Evolutionary conservation across 2,329 filamentous ascomycete species (phyloP), one percentile per base, ranked within the genome.

Genomic region (Ophiostoma sp.): DNA sequence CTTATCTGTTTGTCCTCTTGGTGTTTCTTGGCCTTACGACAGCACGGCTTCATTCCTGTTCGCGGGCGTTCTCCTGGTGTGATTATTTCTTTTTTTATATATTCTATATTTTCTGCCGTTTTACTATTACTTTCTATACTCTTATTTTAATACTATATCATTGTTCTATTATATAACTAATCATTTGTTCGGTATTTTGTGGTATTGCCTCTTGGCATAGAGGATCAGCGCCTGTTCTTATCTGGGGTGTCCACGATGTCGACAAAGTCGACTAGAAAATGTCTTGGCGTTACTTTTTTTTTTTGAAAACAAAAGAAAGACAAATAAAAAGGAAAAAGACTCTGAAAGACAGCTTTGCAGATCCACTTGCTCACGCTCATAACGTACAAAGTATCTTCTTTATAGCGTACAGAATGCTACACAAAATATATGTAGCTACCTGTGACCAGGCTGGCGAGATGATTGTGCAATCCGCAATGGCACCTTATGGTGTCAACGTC

Each of bases 1-100:
- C 58, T 42, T 63, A 63, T 63, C 60, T 63, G 60, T 63, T 63
- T 63, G 40, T 42, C 60, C 60, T 63, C 38, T 63, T 63, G 40
- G 16, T 14, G 38, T 18, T 41, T 18, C 60, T 63, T 63, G 60
- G 60, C 60, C 58, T 41, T 60, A 27, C 27, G 36, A 60, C 55
- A 38, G 27, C 27, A 41, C 36, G 55, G 38, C 36, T 40, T 40
- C 27, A 40, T 60, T 60, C 27, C 55, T 40, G 9, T 60, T 38
- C 18, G n/a, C 11, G 52, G 18, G 18, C 18, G 4, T 36, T 36
- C 18, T 55, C 18, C 38, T 58, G 4, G 27, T 27, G 27, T 27
- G 27, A 27, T 27, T 27, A 27, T 27, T 27, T 27, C 27, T 27
- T 27, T 27, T 27, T 27, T 27, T 27, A 27, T 27, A 27, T 27